Conservation (phyloP, 2,329 filamentous ascomycete species). For the Fonsecaea nubica region DNA sequence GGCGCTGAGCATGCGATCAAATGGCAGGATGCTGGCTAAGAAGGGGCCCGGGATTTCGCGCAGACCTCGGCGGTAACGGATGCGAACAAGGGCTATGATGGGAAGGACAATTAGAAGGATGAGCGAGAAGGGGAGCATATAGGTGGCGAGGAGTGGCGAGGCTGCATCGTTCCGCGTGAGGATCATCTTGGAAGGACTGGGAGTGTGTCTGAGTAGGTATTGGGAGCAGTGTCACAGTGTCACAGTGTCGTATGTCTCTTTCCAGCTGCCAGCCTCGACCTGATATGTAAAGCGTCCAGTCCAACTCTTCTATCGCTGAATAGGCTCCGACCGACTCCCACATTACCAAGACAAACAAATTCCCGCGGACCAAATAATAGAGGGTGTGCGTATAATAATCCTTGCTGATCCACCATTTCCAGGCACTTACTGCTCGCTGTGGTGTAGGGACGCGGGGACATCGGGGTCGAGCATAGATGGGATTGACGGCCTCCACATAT, state of each 20-base stretch:
- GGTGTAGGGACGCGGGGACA: background rate
- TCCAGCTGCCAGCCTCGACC: background rate
- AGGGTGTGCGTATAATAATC: background rate
- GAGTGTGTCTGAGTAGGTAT: background rate
- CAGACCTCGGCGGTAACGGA: constrained; percentile 23
- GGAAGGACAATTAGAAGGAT: constrained; percentile 8
- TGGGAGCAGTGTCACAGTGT: background rate
- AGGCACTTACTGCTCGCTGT: background rate
- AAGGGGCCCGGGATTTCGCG: constrained; percentile 43
- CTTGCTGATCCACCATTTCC: background rate
- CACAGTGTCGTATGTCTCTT: background rate
- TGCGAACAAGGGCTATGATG: constrained; percentile 11
- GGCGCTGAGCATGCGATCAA: constrained; percentile 41
- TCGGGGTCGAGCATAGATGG: background rate
- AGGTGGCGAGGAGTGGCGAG: background rate
- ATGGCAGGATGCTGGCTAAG: constrained; percentile 40
- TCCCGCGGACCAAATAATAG: background rate
- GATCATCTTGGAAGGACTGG: constrained; percentile 2
- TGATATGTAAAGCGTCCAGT: background rate
- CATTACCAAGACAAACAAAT: background rate
- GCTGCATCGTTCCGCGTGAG: constrained; percentile 1
- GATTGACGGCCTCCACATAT: background rate
- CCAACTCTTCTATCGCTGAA: background rate
- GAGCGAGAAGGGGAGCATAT: constrained; percentile 1
- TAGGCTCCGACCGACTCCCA: background rate